Percentiles rank a stretch among this genome's conserved stretches.
These are phyloP conservation scores for Coniochaeta hoffmannii DNA, from an alignment of 2,329 filamentous ascomycete genomes.

Conservation along the genomic window DNA sequence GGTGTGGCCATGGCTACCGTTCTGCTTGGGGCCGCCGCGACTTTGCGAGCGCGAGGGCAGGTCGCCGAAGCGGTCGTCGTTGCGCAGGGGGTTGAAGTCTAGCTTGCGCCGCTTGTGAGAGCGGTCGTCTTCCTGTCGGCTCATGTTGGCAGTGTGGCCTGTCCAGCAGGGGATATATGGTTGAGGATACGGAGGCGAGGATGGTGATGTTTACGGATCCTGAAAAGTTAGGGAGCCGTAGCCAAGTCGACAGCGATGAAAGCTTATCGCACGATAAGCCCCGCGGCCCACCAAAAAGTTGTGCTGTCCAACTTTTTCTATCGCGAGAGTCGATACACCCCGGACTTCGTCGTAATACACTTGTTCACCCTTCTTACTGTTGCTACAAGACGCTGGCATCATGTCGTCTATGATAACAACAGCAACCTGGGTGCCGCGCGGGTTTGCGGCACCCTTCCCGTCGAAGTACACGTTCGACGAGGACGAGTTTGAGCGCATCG, in stretches of 20 bases:
- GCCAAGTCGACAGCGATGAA: too few relatives aligned
- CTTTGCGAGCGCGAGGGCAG: slow-evolving; percentile 35
- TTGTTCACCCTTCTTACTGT: neutral
- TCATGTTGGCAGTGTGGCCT: slow-evolving; percentile 13
- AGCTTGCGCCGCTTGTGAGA: slow-evolving; percentile 58
- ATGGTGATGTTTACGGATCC: slow-evolving; percentile 3
- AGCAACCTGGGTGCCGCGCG: slow-evolving; percentile 68
- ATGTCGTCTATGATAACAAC: slow-evolving; percentile 65
- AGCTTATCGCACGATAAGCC: slow-evolving; percentile 20
- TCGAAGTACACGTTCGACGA: slow-evolving; percentile 70
- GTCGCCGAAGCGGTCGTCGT: slow-evolving; percentile 49
- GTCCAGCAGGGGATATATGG: neutral
- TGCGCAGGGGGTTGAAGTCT: slow-evolving; percentile 47
- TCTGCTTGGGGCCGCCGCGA: slow-evolving; percentile 24
- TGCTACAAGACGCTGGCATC: neutral
- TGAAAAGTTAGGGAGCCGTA: neutral
- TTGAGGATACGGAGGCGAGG: neutral
- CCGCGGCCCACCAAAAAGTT: slow-evolving; percentile 27
- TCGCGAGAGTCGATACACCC: neutral
- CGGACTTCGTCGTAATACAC: neutral
- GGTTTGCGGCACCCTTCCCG: slow-evolving; percentile 69
- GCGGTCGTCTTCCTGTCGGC: slow-evolving; percentile 20
- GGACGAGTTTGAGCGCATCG: slow-evolving; percentile 68
- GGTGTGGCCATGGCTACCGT: slow-evolving; percentile 9
- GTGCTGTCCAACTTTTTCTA: slow-evolving; percentile 14